phyloP scores from a whole-genome alignment of 1,284 basidiomycete genomes.

The Pascua sp. region DNA sequence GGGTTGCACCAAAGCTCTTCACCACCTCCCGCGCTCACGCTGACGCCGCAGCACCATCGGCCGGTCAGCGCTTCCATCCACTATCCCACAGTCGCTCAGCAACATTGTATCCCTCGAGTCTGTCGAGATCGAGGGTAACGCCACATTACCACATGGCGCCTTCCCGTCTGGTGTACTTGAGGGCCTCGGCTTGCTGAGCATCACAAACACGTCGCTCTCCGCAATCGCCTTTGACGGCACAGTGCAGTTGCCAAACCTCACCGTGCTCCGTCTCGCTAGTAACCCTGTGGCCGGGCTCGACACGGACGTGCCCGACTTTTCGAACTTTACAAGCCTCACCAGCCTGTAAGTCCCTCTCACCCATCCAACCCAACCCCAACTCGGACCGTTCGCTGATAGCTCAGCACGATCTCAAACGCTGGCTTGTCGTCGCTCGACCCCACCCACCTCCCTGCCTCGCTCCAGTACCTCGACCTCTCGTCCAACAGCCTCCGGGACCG shows the following conservation, averaged over 20 bases:
- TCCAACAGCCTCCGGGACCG: slow-evolving; percentile 37
- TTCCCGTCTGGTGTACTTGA: slow-evolving; percentile 25
- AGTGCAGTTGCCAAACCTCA: neutral
- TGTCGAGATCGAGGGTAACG: slow-evolving; percentile 29
- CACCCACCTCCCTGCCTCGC: neutral
- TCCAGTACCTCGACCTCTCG: slow-evolving; percentile 30
- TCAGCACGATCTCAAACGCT: too few species aligned
- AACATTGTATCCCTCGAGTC: slow-evolving; percentile 36
- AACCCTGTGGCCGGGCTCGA: slow-evolving; percentile 7
- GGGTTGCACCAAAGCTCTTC: too few species aligned
- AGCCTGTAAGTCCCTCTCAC: slow-evolving; percentile 33
- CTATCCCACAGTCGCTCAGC: slow-evolving; percentile 28
- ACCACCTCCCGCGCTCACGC: too few species aligned
- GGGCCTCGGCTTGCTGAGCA: slow-evolving; percentile 19
- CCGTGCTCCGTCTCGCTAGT: neutral
- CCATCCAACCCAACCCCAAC: too few species aligned
- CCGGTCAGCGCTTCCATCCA: too few species aligned
- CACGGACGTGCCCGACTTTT: slow-evolving; percentile 4
- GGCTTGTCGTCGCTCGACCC: too few species aligned
- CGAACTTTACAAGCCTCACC: slow-evolving; percentile 14
- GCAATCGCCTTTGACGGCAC: too few species aligned
- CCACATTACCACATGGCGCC: slow-evolving; percentile 33
- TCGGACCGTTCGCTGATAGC: too few species aligned
- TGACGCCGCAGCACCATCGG: too few species aligned
- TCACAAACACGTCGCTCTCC: neutral